A percentile compares a stretch with the other conserved stretches of the same genome.
phyloP scores from a whole-genome alignment of 139 green algal genomes.

The Chlorella sp. region DNA sequence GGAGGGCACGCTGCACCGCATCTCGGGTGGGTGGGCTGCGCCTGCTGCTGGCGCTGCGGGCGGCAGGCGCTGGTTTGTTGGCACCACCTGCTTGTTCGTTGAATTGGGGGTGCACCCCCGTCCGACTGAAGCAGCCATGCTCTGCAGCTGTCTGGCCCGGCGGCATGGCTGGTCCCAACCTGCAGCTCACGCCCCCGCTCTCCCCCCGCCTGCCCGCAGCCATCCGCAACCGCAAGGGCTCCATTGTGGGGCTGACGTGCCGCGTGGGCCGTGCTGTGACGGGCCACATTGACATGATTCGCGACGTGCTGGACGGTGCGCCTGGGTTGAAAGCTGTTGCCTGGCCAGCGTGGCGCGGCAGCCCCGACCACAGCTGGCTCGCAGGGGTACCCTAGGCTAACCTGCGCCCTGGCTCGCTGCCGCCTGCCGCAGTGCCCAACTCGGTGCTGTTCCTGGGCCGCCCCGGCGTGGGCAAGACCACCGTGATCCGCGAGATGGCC shows the following conservation, averaged over 20 bases:
- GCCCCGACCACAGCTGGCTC: not conserved
- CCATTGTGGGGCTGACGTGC: constrained; percentile 95
- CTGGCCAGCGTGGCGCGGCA: not conserved
- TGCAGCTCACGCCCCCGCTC: not conserved
- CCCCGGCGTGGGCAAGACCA: constrained; percentile 96
- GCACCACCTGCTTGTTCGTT: too few relatives aligned
- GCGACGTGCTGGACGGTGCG: constrained; percentile 82
- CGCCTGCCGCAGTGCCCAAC: constrained; percentile 45
- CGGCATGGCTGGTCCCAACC: too few relatives aligned
- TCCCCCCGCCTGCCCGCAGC: constrained; percentile 11
- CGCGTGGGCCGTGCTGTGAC: constrained; percentile 92
- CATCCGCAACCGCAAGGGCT: constrained; percentile 86
- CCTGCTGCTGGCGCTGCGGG: too few relatives aligned
- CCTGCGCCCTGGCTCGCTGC: not conserved
- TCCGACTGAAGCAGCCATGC: too few relatives aligned
- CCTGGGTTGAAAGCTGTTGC: not conserved
- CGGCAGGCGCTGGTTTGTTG: too few relatives aligned
- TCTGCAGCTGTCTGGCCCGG: too few relatives aligned
- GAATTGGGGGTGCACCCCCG: too few relatives aligned
- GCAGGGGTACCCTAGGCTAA: not conserved
- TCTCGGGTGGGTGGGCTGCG: constrained; percentile 39
- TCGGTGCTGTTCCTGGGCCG: constrained; percentile 87
- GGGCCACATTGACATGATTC: constrained; percentile 94
- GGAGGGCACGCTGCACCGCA: constrained; percentile 81
- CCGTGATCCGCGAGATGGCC: constrained; percentile 91